A percentile compares a stretch with the other conserved stretches of the same genome.
These are phyloP conservation scores for Cystofilobasidium ferigula DNA, from an alignment of 768 basidiomycete genomes.

Conservation along the genomic window DNA sequence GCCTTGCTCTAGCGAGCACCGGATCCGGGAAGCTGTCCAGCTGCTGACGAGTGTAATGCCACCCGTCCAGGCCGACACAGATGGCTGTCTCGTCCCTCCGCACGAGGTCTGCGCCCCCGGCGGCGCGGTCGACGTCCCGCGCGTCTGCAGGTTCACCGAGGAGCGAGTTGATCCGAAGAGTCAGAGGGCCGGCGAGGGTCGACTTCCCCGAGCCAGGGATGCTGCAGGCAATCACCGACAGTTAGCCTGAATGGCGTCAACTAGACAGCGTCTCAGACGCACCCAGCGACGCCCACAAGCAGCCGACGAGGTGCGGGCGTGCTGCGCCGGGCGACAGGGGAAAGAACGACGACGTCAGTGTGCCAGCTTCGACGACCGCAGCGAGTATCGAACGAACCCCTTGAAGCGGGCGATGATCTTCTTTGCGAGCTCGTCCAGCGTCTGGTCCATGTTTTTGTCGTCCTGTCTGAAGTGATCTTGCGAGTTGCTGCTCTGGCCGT, in stretches of 20 bases:
- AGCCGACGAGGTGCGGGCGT: background rate
- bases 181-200: constrained; percentile 54
- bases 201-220: constrained; percentile 78
- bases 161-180: constrained; percentile 46
- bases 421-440: background rate
- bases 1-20: background rate
- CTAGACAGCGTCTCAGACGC: background rate
- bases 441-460: background rate
- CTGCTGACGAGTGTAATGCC: constrained; percentile 72
- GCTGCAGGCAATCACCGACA: background rate
- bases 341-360: background rate
- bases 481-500: no score
- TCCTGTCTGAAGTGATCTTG: no score
- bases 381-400: background rate
- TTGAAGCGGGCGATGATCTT: background rate
- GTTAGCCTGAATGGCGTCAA: background rate
- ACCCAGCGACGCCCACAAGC: background rate
- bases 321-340: background rate
- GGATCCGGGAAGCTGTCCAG: constrained; percentile 54
- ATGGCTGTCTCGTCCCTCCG: constrained; percentile 42
- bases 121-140: constrained; percentile 8
- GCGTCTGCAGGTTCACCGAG: constrained; percentile 31
- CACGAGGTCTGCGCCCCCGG: no score
- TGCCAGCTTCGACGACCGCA: background rate
- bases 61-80: constrained; percentile 76